A percentile compares a stretch with the other conserved stretches of the same genome.
phyloP scores from a whole-genome alignment of 1,139 yeast genomes.

The Arxiozyma slooffiae region DNA sequence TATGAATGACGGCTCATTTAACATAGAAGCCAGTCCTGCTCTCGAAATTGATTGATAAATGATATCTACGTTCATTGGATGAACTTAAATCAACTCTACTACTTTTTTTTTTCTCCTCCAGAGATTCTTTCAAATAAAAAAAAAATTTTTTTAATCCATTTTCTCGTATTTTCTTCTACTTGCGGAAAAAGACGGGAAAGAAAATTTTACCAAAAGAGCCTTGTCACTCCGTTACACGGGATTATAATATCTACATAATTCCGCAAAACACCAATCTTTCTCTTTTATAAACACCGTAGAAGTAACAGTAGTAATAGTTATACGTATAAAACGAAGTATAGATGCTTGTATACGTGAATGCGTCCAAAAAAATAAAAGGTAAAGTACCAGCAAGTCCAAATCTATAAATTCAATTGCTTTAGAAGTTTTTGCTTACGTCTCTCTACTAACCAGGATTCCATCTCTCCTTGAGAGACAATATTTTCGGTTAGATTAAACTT shows the following conservation, averaged over 20 bases:
- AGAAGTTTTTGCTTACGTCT: slow-evolving; percentile 16
- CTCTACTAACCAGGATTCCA: slow-evolving; percentile 11
- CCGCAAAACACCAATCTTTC: neutral
- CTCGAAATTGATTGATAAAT: neutral
- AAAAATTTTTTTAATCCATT: no score
- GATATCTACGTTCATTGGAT: neutral
- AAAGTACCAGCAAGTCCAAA: neutral
- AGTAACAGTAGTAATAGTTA: neutral
- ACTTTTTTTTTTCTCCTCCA: neutral
- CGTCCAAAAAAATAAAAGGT: neutral
- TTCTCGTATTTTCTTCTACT: neutral
- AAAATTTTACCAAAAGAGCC: neutral
- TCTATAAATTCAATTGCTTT: slow-evolving; percentile 14
- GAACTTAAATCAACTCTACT: neutral
- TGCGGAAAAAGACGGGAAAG: neutral
- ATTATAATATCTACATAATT: neutral
- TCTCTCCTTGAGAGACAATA: neutral
- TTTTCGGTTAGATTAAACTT: neutral
- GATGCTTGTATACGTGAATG: neutral
- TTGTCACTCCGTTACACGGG: neutral
- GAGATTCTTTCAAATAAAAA: neutral
- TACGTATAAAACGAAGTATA: neutral
- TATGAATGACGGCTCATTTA: neutral
- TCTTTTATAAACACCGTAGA: neutral
- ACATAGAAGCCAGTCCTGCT: neutral